Evolutionary conservation across 176 grass and related monocot genomes (phyloP).

Genomic region (Tuctoria greenei): DNA sequence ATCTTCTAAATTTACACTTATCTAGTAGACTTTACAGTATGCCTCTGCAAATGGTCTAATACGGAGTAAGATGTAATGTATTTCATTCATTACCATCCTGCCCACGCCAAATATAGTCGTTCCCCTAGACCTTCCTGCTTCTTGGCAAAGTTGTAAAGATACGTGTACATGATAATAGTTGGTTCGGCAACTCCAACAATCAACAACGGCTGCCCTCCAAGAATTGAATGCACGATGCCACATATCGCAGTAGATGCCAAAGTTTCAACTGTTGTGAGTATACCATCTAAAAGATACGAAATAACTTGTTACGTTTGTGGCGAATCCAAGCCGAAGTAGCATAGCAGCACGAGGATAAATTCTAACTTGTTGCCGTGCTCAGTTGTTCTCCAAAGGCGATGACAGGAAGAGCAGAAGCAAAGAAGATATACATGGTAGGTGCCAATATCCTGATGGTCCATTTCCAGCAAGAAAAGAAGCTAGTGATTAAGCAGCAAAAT

Average conservation of each 20-base stretch:
- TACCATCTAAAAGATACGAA: constrained; percentile 51
- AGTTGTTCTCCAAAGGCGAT: constrained; percentile 85
- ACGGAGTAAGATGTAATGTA: not conserved
- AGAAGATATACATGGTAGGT: constrained; percentile 89
- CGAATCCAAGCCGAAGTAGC: not conserved
- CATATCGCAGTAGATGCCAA: constrained; percentile 88
- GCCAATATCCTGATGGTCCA: constrained; percentile 73
- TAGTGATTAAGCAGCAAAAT: not conserved
- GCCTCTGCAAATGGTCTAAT: too few species aligned
- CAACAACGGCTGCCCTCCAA: constrained; percentile 86
- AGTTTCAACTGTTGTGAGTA: constrained; percentile 77
- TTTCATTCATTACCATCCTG: constrained; percentile 69
- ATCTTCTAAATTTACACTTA: too few species aligned
- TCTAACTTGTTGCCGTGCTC: constrained; percentile 64
- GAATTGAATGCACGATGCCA: constrained; percentile 77
- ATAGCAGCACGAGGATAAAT: not conserved
- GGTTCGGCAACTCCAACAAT: constrained; percentile 96
- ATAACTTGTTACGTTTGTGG: not conserved
- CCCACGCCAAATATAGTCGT: constrained; percentile 81
- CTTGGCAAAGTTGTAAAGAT: constrained; percentile 82
- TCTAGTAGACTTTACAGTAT: too few species aligned
- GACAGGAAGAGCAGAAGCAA: constrained; percentile 92
- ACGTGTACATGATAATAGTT: constrained; percentile 95
- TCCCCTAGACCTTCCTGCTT: constrained; percentile 51
- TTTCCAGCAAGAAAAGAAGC: constrained; percentile 27